Evolutionary conservation across 2,329 filamentous ascomycete genomes (phyloP).

Genomic region (Periconia macrospinosa): DNA sequence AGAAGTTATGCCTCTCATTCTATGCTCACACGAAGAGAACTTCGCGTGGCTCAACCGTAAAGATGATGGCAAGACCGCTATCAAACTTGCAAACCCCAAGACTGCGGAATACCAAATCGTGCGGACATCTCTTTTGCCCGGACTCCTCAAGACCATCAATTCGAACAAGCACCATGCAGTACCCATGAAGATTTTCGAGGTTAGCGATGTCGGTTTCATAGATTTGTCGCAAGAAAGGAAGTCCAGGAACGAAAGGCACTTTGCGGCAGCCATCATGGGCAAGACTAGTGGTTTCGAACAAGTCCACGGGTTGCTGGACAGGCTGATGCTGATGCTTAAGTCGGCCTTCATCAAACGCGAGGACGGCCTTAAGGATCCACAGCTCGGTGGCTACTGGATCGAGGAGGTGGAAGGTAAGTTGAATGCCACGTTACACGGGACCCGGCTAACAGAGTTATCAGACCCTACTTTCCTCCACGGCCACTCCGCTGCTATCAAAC

Average conservation of each 20-base stretch:
- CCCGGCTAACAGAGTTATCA: constrained; percentile 24
- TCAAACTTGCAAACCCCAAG: constrained; percentile 89
- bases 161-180: constrained; percentile 90
- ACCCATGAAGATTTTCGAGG: constrained; percentile 91
- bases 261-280: constrained; percentile 93
- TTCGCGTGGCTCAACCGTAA: constrained; percentile 91
- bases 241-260: constrained; percentile 88
- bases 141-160: constrained; percentile 87
- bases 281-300: constrained; percentile 94
- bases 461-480: constrained; percentile 89
- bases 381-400: constrained; percentile 82
- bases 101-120: constrained; percentile 92
- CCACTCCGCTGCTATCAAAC: constrained; percentile 81
- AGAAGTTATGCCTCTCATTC: constrained; percentile 92
- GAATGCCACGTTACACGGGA: background rate
- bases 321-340: constrained; percentile 88
- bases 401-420: constrained; percentile 77
- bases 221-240: constrained; percentile 79
- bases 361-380: constrained; percentile 61
- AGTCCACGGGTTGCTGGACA: constrained; percentile 90
- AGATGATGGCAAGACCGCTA: constrained; percentile 80
- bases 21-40: constrained; percentile 98
- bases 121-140: constrained; percentile 81
- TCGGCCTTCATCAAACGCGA: constrained; percentile 77
- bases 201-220: constrained; percentile 89